These are phyloP conservation scores for Heliamphora exappendiculata DNA, from an alignment of 148 eudicot species.

Conservation along the genomic window DNA sequence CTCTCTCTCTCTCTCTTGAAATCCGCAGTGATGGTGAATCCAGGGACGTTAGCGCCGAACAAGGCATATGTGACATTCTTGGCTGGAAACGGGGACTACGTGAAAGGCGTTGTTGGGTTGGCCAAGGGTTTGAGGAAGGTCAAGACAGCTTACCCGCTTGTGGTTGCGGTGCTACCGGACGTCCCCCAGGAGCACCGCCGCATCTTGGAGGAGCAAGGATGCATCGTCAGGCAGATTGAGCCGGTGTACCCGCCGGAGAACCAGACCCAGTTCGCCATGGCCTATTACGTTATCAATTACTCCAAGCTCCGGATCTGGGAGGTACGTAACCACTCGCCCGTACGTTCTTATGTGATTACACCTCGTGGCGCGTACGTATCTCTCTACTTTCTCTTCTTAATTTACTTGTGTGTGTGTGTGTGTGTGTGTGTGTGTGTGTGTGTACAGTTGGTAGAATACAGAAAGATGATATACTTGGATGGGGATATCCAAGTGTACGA, in stretches of 20 bases:
- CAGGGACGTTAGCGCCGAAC: no score
- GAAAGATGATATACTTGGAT: slow-evolving; percentile 80
- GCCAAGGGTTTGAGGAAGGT: slow-evolving; percentile 74
- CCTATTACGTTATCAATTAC: slow-evolving; percentile 79
- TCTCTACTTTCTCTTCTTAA: neutral
- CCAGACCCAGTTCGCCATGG: slow-evolving; percentile 71
- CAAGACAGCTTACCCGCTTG: slow-evolving; percentile 54
- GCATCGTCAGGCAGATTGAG: slow-evolving; percentile 57
- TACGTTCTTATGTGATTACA: no score
- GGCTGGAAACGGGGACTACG: slow-evolving; percentile 77
- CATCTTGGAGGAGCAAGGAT: slow-evolving; percentile 57
- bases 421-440: neutral
- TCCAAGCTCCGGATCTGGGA: slow-evolving; percentile 87
- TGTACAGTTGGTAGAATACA: slow-evolving; percentile 72
- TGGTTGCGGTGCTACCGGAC: slow-evolving; percentile 76
- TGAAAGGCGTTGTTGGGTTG: slow-evolving; percentile 75
- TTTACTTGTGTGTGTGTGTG: neutral
- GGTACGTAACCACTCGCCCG: slow-evolving; percentile 24
- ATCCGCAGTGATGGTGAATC: no score
- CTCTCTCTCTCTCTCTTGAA: no score
- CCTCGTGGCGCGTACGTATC: no score
- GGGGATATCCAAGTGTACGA: slow-evolving; percentile 83
- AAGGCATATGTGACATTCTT: slow-evolving; percentile 64
- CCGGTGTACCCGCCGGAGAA: slow-evolving; percentile 73
- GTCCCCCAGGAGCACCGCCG: slow-evolving; percentile 80